phyloP scores from a whole-genome alignment of 345 rosid genomes.

The Ceriops decandra region DNA sequence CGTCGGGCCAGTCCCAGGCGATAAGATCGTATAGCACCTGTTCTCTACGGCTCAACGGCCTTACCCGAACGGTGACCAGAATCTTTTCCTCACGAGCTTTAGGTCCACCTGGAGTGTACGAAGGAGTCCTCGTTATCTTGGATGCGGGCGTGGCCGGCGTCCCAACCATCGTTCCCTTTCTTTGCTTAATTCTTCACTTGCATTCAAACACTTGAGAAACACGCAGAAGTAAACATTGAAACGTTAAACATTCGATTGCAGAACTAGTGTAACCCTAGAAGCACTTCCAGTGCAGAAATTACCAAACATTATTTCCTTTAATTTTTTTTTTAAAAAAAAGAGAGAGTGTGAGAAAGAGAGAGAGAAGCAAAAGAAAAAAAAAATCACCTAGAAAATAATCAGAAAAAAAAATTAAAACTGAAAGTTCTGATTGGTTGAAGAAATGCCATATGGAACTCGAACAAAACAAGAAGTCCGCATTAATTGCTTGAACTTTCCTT shows the following conservation, averaged over 20 bases:
- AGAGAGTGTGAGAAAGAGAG: not conserved
- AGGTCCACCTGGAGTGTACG: constrained; percentile 51
- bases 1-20: constrained; percentile 88
- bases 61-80: constrained; percentile 71
- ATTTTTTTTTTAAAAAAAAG: not conserved
- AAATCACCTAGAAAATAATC: no score
- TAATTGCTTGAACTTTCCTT: not conserved
- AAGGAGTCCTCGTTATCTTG: constrained; percentile 26
- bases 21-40: constrained; percentile 84
- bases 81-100: constrained; percentile 78
- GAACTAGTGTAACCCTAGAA: not conserved
- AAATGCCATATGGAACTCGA: constrained; percentile 1
- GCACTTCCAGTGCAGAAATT: not conserved
- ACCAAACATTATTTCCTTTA: not conserved
- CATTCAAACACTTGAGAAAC: not conserved
- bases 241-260: not conserved
- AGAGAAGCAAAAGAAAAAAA: not conserved
- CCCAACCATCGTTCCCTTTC: constrained; percentile 41
- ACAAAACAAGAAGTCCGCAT: not conserved
- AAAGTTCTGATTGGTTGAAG: not conserved
- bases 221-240: not conserved
- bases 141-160: constrained; percentile 57
- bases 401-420: no score
- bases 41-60: constrained; percentile 81
- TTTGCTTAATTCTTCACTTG: constrained; percentile 16